Evolutionary conservation across 139 green algal genomes (phyloP).

Genomic region (Ettlia oleoabundans): DNA sequence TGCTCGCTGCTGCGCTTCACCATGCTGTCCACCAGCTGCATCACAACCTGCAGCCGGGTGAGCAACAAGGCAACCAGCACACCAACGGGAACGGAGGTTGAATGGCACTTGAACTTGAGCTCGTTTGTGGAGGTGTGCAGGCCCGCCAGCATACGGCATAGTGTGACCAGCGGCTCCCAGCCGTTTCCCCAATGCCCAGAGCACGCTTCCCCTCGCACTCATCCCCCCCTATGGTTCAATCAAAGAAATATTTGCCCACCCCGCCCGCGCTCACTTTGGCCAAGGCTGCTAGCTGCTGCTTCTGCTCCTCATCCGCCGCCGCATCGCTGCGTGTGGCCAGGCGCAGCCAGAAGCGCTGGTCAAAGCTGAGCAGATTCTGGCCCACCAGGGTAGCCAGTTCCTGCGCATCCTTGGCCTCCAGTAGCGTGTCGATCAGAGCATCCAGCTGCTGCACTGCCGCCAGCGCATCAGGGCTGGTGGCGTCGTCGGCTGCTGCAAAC

Average conservation of each 20-base stretch:
- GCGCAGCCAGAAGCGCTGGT: slow-evolving; percentile 93
- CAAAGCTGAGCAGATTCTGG: slow-evolving; percentile 88
- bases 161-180: no score
- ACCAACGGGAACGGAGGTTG: no score
- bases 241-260: no score
- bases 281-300: slow-evolving; percentile 53
- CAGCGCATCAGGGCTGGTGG: slow-evolving; percentile 17
- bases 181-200: no score
- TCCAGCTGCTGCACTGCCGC: slow-evolving; percentile 62
- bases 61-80: no score
- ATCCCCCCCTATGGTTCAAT: no score
- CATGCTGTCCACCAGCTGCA: slow-evolving; percentile 86
- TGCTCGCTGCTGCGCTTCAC: slow-evolving; percentile 79
- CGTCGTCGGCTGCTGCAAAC: neutral
- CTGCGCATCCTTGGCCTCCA: slow-evolving; percentile 63
- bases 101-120: no score
- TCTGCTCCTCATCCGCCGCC: slow-evolving; percentile 54
- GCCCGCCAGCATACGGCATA: no score
- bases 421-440: slow-evolving; percentile 81
- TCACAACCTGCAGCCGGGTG: no score
- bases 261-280: no score
- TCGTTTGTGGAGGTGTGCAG: no score
- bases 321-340: slow-evolving; percentile 84
- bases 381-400: slow-evolving; percentile 81
- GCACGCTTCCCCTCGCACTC: no score